Percentiles rank a stretch among this genome's conserved stretches.
Evolutionary conservation across 1,284 basidiomycete genomes (phyloP).

Genomic region (Singerocomus inundabilis): DNA sequence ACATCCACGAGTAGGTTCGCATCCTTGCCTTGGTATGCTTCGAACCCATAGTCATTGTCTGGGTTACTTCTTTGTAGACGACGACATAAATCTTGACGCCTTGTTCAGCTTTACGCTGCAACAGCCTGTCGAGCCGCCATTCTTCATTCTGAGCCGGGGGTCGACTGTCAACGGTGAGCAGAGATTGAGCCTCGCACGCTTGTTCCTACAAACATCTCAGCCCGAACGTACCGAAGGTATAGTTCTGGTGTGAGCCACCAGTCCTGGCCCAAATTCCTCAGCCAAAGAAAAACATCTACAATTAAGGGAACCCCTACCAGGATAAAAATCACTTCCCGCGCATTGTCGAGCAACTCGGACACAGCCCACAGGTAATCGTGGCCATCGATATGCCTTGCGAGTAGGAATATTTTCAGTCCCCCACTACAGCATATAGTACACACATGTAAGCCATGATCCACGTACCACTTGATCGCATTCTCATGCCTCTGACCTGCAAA

Average conservation of each 20-base stretch:
- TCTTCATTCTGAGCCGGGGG: conserved; percentile 81
- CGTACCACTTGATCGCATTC: conserved; percentile 84
- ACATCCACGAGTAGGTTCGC: not conserved
- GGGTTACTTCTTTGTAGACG: conserved; percentile 89
- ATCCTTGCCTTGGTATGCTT: conserved; percentile 74
- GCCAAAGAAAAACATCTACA: not conserved
- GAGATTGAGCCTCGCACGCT: conserved; percentile 6
- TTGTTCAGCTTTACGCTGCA: conserved; percentile 84
- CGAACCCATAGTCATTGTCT: conserved; percentile 87
- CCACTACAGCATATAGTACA: not conserved
- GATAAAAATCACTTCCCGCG: conserved; percentile 77
- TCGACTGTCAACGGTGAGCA: conserved; percentile 44
- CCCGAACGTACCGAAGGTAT: conserved; percentile 55
- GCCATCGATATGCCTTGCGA: conserved; percentile 77
- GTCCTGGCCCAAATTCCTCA: conserved; percentile 46
- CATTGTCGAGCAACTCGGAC: conserved; percentile 82
- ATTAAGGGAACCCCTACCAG: conserved; percentile 41
- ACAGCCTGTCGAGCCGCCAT: conserved; percentile 82
- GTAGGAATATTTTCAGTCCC: not conserved
- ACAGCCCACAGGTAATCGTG: conserved; percentile 94
- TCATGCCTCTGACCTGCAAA: conserved; percentile 72
- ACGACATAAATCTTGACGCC: conserved; percentile 89
- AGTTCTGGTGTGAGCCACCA: conserved; percentile 94
- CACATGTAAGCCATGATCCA: conserved; percentile 1
- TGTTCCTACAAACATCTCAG: not conserved